Evolutionary conservation across 495 filamentous ascomycete genomes (phyloP).

Genomic region (Clavariopsis aquatica): DNA sequence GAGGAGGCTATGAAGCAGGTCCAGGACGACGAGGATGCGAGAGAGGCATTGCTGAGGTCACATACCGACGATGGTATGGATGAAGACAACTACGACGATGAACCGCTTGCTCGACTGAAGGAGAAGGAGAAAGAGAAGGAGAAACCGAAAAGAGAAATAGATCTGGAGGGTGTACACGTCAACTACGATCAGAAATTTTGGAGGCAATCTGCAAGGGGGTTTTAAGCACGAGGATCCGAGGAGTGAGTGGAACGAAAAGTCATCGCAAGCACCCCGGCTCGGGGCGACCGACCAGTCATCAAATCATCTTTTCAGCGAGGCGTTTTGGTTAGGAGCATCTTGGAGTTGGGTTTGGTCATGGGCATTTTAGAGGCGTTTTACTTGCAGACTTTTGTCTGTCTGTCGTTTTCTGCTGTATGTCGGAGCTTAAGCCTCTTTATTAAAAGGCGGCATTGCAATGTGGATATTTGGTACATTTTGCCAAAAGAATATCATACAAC

Average conservation of each 20-base stretch:
- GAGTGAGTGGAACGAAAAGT: background rate
- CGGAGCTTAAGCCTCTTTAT: background rate
- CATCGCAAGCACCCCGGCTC: background rate
- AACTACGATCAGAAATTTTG: constrained; percentile 45
- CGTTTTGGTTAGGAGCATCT: constrained; percentile 18
- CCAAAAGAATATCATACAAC: too few relatives aligned
- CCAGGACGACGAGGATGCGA: constrained; percentile 42
- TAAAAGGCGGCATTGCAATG: background rate
- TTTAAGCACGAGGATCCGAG: background rate
- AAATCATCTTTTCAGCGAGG: constrained; percentile 15
- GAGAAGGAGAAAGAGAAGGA: background rate
- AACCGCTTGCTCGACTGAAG: background rate
- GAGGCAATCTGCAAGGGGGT: constrained; percentile 33
- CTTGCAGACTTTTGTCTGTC: background rate
- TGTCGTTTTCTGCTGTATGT: background rate
- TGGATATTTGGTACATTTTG: background rate
- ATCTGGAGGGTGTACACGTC: constrained; percentile 38
- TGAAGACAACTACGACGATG: constrained; percentile 13
- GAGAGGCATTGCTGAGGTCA: constrained; percentile 17
- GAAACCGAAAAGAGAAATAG: constrained; percentile 6
- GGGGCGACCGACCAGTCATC: too few relatives aligned
- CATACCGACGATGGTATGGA: background rate
- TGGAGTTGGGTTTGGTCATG: background rate
- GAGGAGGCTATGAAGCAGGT: constrained; percentile 41
- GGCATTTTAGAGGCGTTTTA: constrained; percentile 15